Base-by-base conservation (phyloP, 768 basidiomycete genomes). In the Lepiota brunneoincarnata region DNA sequence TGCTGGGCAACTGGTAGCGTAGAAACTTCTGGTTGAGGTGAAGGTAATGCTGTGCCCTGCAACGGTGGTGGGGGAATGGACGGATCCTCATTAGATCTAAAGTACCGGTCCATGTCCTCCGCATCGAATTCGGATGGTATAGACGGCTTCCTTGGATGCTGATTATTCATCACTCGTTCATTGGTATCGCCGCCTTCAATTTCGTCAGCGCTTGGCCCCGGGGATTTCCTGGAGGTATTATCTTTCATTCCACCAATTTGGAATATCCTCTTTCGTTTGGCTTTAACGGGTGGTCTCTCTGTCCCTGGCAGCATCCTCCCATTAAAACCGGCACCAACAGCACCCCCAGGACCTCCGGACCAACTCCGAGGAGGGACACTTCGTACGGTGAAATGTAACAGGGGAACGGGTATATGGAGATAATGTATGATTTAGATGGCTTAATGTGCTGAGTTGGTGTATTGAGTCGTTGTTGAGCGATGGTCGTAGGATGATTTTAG, bases 361-460 rank as follows among this genome's bases (percentile, higher is more conserved):
- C 66, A 64, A 9, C 61, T 63, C 28, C 82, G 74, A 17, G 86
- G 89, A 0, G 93, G 93, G 20, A 87, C 90, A 55, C 91, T 92
- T 28, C 94, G 82, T 11, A 97, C 93, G 1, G 94, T 92, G 67
- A 96, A 95, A 68, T 97, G 93, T 56, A 89, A 87, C 24, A 93
- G 77, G 12, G n/a, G 88, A 86, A 50, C 93, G 84, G 5, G 95
- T 97, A 68, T 96, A 98, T 0, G 95, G 96, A 0, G 90, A 93
- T 2, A 99, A 74, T 0, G 96, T 99, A 64, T 97, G 96, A 63
- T 97, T 93, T 1, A 93, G 93, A 60, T 87, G 79, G 17, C 84
- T 86, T 42, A 99, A 82, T 3, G 89, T 91, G 15, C 91, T 87
- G 9, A 98, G 74, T 58, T 96, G 91, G 51, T 89, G 91, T 18